phyloP scores from a whole-genome alignment of 2,329 filamentous ascomycete genomes.

The Venturia nashicola region DNA sequence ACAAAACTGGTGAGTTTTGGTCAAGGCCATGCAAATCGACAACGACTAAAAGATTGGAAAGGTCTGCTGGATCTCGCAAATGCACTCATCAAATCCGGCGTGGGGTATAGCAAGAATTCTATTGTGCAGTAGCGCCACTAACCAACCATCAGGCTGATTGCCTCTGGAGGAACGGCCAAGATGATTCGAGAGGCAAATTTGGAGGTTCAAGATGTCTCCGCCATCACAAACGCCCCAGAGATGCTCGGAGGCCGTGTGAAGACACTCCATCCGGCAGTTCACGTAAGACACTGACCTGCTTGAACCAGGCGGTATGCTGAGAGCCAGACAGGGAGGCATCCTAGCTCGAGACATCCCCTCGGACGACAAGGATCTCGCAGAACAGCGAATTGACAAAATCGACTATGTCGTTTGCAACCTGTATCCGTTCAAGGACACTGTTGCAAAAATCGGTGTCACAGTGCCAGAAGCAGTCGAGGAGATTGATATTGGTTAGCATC shows the following conservation, averaged over 20 bases:
- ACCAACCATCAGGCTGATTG: constrained; percentile 48
- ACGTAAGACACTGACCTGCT: constrained; percentile 34
- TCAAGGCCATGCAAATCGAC: neutral
- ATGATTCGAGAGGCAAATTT: constrained; percentile 96
- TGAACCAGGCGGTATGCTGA: constrained; percentile 22
- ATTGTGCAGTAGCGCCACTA: neutral
- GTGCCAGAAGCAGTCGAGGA: constrained; percentile 95
- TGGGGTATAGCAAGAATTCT: constrained; percentile 36
- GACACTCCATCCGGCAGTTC: constrained; percentile 90
- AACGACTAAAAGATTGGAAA: neutral
- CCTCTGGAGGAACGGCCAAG: constrained; percentile 87
- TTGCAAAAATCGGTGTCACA: constrained; percentile 93
- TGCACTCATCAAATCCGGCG: constrained; percentile 77
- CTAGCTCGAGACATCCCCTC: constrained; percentile 88
- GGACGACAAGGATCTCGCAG: constrained; percentile 82
- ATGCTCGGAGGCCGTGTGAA: constrained; percentile 90
- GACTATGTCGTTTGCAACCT: constrained; percentile 70
- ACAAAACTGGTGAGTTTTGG: constrained; percentile 62
- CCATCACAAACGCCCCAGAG: constrained; percentile 87
- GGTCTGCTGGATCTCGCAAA: constrained; percentile 81
- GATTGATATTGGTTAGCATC: constrained; percentile 67
- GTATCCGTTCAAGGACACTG: constrained; percentile 97
- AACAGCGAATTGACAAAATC: constrained; percentile 27
- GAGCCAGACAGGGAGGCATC: constrained; percentile 50
- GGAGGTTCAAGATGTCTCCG: constrained; percentile 93